These are phyloP conservation scores for Eimeria zaria DNA, from an alignment of 169 alveolate species.

Conservation along the genomic window DNA sequence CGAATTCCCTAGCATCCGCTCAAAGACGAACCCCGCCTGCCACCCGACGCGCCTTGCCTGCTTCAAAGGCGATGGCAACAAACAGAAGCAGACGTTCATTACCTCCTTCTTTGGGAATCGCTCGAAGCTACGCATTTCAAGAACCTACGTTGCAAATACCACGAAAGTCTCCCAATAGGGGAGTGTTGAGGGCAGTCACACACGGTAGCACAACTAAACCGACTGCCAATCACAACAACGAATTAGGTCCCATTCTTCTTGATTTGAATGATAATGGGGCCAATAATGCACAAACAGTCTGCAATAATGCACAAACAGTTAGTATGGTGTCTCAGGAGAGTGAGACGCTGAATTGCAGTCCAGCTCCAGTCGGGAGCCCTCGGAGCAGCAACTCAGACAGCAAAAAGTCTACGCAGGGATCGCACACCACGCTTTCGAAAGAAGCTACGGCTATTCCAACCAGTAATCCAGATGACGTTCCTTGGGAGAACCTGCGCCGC, in stretches of 20 bases:
- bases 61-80: neutral
- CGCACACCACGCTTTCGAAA: neutral
- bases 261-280: neutral
- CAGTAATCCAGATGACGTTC: neutral
- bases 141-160: neutral
- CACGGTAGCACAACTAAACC: neutral
- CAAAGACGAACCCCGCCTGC: neutral
- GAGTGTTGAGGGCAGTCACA: neutral
- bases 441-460: neutral
- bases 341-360: neutral
- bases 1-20: neutral
- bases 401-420: neutral
- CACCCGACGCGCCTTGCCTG: neutral
- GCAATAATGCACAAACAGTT: neutral
- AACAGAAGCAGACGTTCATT: neutral
- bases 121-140: neutral
- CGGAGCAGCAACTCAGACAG: neutral
- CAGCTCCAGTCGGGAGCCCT: slow-evolving; percentile 1
- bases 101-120: too few relatives aligned
- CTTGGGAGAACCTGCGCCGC: neutral
- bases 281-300: neutral
- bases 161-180: neutral
- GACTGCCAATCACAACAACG: neutral
- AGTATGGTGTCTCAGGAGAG: neutral
- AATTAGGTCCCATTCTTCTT: neutral